Evolutionary conservation across 176 grass and related monocot genomes (phyloP), one percentile per base, ranked within the genome.

Genomic region (Triticum turgidum): DNA sequence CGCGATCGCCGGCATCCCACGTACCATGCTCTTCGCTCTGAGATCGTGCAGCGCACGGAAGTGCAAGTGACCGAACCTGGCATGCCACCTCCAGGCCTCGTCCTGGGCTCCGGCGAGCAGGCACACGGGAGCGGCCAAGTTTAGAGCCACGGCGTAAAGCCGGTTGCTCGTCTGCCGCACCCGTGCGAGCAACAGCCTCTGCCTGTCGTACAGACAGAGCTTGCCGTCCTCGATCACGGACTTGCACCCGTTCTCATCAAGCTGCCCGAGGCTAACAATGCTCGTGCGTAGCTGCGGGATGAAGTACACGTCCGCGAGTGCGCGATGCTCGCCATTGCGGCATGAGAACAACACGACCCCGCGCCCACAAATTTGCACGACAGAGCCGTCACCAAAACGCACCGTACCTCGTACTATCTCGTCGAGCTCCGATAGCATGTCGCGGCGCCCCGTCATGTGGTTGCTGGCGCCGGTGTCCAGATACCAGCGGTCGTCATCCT

Each of bases 401-500:
- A 49, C 0, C 0, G 12, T 14, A 0, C 54, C 54, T 0, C 6
- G 54, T 1, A 58, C 54, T 0, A 1, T 0, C 54, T 58, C 17
- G 17, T 58, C 54, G 0, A 20, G 1, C 5, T 58, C 1, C 0
- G 54, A 7, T 6, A 58, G 15, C 54, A 58, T 49, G 11, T 49
- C 45, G 1, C 12, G 4, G 11, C 12, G 4, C 0, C 45, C 45
- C 0, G 45, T 49, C 45, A 49, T 5, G 1, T 49, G 45, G 4
- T 49, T 49, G 45, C 4, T 49, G 4, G 12, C 45, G 1, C 12
- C 4, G 1, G 4, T 49, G 0, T 49, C 45, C 45, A 49, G 1
- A 4, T 49, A 49, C 45, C 45, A 49, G 0, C 12, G 12, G 4
- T 49, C 45, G 45, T 49, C 45, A 0, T 49, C 1, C 0, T 14